A percentile compares a stretch with the other conserved stretches of the same genome.
These are phyloP conservation scores for Ramularia endophylla DNA, from an alignment of 2,329 filamentous ascomycete species.

Conservation along the genomic window DNA sequence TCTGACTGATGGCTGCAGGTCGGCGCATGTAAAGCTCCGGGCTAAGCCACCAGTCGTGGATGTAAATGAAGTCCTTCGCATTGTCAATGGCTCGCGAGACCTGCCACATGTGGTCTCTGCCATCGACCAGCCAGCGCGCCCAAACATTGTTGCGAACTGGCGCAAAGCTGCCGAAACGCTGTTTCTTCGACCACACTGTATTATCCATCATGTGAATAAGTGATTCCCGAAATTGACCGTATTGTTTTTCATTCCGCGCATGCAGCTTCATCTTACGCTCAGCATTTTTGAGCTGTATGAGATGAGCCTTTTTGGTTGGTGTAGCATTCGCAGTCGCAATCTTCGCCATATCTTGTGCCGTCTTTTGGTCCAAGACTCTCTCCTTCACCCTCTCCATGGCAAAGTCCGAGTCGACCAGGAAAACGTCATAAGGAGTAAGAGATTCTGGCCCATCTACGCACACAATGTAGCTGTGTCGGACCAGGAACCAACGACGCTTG, in stretches of 20 bases:
- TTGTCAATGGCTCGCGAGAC: constrained; percentile 94
- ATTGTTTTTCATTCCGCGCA: constrained; percentile 81
- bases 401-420: constrained; percentile 89
- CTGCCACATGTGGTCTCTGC: constrained; percentile 99
- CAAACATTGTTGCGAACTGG: constrained; percentile 81
- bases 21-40: constrained; percentile 93
- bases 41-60: constrained; percentile 98
- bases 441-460: constrained; percentile 98
- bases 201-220: constrained; percentile 77
- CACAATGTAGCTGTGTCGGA: constrained; percentile 95
- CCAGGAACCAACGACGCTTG: constrained; percentile 92
- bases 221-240: constrained; percentile 90
- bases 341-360: constrained; percentile 57
- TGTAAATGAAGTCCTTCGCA: constrained; percentile 96
- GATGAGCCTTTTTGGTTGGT: constrained; percentile 65
- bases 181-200: constrained; percentile 75
- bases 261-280: constrained; percentile 89
- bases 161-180: constrained; percentile 90
- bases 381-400: constrained; percentile 66
- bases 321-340: constrained; percentile 56
- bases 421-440: constrained; percentile 98
- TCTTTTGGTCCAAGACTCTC: constrained; percentile 45
- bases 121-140: constrained; percentile 95
- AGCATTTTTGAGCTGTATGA: constrained; percentile 79
- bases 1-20: constrained; percentile 92